These are phyloP conservation scores for Tephrocybe sp. DNA, from an alignment of 768 basidiomycete genomes.

Conservation along the genomic window DNA sequence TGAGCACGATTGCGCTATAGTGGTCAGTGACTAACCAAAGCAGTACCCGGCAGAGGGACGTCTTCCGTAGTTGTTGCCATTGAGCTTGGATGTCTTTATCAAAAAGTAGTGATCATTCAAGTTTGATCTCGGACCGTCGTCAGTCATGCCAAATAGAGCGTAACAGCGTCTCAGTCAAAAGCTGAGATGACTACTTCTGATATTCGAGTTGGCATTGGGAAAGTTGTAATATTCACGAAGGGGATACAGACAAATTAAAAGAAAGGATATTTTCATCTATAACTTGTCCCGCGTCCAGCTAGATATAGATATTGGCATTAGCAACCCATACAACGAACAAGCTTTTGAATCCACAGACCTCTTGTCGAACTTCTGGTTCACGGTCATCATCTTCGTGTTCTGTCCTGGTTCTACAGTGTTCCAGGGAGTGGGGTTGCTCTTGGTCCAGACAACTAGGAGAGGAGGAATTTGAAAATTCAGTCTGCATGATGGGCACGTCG, in stretches of 20 bases:
- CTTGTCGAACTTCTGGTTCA: constrained; percentile 75
- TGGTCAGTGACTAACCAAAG: constrained; percentile 32
- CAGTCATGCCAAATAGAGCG: constrained; percentile 6
- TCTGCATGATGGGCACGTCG: neutral
- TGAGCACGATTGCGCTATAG: neutral
- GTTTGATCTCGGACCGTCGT: neutral
- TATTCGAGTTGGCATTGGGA: neutral
- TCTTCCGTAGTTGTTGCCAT: constrained; percentile 27
- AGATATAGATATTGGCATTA: constrained; percentile 6
- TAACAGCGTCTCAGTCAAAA: constrained; percentile 4
- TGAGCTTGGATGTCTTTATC: neutral
- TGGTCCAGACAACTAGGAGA: constrained; percentile 53
- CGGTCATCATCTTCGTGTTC: constrained; percentile 65
- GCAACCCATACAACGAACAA: constrained; percentile 4
- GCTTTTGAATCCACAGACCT: constrained; percentile 40
- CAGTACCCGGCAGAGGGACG: constrained; percentile 32
- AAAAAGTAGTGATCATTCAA: neutral
- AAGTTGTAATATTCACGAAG: constrained; percentile 16
- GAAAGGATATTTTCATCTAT: constrained; percentile 31
- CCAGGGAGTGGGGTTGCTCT: constrained; percentile 86
- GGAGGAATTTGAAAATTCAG: neutral
- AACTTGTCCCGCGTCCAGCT: constrained; percentile 80
- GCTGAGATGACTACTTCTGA: neutral
- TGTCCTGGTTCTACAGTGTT: constrained; percentile 75
- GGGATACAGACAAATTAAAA: constrained; percentile 16